Conservation (phyloP, 2,329 filamentous ascomycete genomes). For the Massarina eburnea region DNA sequence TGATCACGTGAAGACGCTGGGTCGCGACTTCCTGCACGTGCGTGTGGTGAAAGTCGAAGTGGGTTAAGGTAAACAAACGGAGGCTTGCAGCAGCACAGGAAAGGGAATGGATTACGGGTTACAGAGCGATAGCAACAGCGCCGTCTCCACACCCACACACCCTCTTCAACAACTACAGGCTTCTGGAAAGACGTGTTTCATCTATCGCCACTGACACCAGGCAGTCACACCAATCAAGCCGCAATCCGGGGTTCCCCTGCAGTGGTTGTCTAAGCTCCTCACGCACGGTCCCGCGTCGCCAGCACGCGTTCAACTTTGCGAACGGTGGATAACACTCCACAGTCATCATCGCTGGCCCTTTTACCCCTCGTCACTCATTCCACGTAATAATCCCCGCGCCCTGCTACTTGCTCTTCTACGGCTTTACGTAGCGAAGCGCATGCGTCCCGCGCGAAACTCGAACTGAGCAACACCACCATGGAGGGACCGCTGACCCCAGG, state of each 20-base stretch:
- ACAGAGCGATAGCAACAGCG: too few species aligned
- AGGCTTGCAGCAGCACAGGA: too few species aligned
- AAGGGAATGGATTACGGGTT: too few species aligned
- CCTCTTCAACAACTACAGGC: neutral
- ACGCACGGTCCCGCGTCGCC: constrained; percentile 8
- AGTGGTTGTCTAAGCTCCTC: neutral
- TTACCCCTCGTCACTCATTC: constrained; percentile 8
- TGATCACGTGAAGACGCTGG: constrained; percentile 8
- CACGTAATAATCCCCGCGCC: constrained; percentile 6
- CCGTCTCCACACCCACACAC: too few species aligned
- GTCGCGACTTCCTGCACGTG: constrained; percentile 3
- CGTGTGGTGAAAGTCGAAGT: too few species aligned
- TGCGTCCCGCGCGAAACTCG: constrained; percentile 30
- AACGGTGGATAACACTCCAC: constrained; percentile 23
- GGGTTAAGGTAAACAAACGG: too few species aligned
- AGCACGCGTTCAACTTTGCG: constrained; percentile 20
- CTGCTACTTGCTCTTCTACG: constrained; percentile 9
- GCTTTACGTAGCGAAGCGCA: constrained; percentile 31
- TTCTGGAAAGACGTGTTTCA: constrained; percentile 8
- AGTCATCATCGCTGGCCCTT: constrained; percentile 19
- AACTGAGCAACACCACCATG: constrained; percentile 34
- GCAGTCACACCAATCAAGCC: constrained; percentile 4
- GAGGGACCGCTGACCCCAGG: constrained; percentile 46
- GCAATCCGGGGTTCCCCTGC: constrained; percentile 1
- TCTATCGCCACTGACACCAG: too few species aligned